Percentiles rank a stretch among this genome's conserved stretches.
Evolutionary conservation across 768 basidiomycete species (phyloP).

Genomic region (Serpula lacrymans): DNA sequence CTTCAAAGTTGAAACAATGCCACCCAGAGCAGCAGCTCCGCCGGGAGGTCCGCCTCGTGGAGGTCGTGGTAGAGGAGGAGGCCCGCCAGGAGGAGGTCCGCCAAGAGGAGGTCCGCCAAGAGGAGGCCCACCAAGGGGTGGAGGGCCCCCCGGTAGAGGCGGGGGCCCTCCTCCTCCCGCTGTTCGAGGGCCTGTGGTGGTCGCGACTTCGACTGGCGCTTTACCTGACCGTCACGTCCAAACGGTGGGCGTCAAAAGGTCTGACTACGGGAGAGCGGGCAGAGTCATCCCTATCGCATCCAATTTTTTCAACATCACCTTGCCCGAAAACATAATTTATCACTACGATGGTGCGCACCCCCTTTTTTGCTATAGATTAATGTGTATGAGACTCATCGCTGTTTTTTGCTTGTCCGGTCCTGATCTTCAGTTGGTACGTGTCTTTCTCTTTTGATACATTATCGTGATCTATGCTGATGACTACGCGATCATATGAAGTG

Average conservation of each 20-base stretch:
- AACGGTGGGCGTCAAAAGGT: conserved; percentile 66
- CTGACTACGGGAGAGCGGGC: conserved; percentile 60
- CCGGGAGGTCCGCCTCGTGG: conserved; percentile 30
- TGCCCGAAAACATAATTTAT: conserved; percentile 61
- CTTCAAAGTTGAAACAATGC: no score
- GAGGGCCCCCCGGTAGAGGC: conserved; percentile 16
- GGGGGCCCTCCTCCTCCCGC: conserved; percentile 10
- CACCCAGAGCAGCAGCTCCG: conserved; percentile 35
- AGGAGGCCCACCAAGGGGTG: conserved; percentile 29
- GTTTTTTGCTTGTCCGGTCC: conserved; percentile 1
- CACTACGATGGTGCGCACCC: conserved; percentile 72
- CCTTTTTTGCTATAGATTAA: background rate
- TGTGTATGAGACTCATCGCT: conserved; percentile 1
- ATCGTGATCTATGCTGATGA: conserved; percentile 11
- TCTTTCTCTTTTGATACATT: background rate
- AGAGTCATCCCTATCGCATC: conserved; percentile 37
- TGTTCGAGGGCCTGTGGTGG: background rate
- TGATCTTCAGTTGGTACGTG: conserved; percentile 18
- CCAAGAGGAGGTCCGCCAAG: conserved; percentile 15
- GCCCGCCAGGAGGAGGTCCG: conserved; percentile 10
- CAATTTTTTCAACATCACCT: conserved; percentile 64
- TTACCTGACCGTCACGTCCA: conserved; percentile 35
- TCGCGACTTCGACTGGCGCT: conserved; percentile 28
- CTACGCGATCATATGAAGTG: conserved; percentile 37
- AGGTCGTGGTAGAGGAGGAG: conserved; percentile 24